These are phyloP conservation scores for Xylaria sp. DNA, from an alignment of 495 filamentous ascomycete genomes.

Conservation along the genomic window DNA sequence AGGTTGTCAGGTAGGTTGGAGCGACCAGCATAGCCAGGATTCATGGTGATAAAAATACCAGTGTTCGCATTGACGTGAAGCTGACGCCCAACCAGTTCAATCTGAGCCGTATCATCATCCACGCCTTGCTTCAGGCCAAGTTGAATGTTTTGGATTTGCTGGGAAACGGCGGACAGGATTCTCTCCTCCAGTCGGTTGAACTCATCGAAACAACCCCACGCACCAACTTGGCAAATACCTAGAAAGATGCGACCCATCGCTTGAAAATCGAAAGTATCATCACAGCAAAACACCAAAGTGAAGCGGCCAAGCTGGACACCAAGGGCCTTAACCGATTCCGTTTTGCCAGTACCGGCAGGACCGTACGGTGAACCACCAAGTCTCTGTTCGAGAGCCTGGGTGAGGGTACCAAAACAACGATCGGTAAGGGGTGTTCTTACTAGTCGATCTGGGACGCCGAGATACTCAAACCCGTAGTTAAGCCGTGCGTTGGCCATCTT, in stretches of 20 bases:
- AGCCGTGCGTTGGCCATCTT: slow-evolving; percentile 97
- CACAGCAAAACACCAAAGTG: slow-evolving; percentile 97
- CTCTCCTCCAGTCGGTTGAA: slow-evolving; percentile 98
- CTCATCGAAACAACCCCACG: slow-evolving; percentile 99
- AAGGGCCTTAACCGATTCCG: slow-evolving; percentile 96
- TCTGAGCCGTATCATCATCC: slow-evolving; percentile 80
- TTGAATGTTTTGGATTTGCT: slow-evolving; percentile 99
- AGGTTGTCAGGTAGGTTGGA: slow-evolving; percentile 98
- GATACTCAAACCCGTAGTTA: slow-evolving; percentile 96
- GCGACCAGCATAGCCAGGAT: slow-evolving; percentile 96
- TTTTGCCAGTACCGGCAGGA: slow-evolving; percentile 98
- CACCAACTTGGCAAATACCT: slow-evolving; percentile 98
- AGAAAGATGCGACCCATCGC: slow-evolving; percentile 99
- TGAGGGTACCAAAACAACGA: slow-evolving; percentile 96
- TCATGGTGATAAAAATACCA: slow-evolving; percentile 99
- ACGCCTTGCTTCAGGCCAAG: slow-evolving; percentile 84
- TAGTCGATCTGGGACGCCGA: slow-evolving; percentile 93
- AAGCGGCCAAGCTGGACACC: slow-evolving; percentile 96
- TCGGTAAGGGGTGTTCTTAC: slow-evolving; percentile 97
- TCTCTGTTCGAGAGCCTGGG: slow-evolving; percentile 91
- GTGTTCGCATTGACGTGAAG: slow-evolving; percentile 88
- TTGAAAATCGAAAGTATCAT: slow-evolving; percentile 99
- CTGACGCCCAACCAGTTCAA: slow-evolving; percentile 90
- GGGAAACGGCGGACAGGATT: slow-evolving; percentile 95
- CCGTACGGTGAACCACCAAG: slow-evolving; percentile 97